Percentiles rank a stretch among this genome's conserved stretches.
Conservation (phyloP, 2,329 filamentous ascomycete genomes). For the Alternaria burnsii region DNA sequence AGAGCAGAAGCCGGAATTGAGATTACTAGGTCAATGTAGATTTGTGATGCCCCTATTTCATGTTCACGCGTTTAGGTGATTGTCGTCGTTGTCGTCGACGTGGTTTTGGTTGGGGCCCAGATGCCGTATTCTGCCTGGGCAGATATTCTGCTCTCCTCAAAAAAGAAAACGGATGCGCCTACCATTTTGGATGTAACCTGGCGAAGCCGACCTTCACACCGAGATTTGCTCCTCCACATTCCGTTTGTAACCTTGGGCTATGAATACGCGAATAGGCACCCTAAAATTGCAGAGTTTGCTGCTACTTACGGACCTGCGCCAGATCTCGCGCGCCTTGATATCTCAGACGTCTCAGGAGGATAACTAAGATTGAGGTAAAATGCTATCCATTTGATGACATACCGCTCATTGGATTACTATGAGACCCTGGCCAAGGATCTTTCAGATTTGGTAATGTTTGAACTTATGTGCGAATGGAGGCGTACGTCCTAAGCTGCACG, state of each 20-base stretch:
- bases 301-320: constrained; percentile 8
- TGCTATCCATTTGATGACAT: background rate
- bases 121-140: constrained; percentile 7
- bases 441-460: background rate
- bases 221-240: background rate
- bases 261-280: background rate
- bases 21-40: background rate
- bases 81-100: background rate
- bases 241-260: background rate
- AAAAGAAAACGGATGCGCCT: background rate
- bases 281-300: constrained; percentile 5
- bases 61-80: background rate
- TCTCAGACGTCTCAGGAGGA: constrained; percentile 5
- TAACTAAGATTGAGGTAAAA: background rate
- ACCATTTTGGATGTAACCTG: background rate
- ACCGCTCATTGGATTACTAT: background rate
- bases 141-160: background rate
- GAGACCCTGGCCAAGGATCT: background rate
- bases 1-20: background rate
- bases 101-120: background rate
- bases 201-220: background rate
- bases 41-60: background rate
- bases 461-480: background rate
- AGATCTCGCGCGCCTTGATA: background rate
- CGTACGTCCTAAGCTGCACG: background rate